Percentiles rank a stretch among this genome's conserved stretches.
Conservation (phyloP, 495 filamentous ascomycete genomes). For the Neurospora sublineolata region DNA sequence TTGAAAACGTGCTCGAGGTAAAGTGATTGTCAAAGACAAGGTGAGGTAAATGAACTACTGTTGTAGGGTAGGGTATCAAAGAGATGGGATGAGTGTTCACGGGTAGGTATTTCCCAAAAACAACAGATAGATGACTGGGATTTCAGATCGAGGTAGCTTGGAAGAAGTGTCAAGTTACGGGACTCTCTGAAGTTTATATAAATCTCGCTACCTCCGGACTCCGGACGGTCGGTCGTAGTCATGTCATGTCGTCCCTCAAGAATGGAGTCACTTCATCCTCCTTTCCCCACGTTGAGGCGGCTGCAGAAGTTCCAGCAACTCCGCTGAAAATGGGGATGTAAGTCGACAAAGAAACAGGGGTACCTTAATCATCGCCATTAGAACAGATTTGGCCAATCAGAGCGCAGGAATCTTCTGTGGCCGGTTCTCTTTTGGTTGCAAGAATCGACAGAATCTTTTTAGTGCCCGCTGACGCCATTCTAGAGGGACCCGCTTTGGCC, state of each 20-base stretch:
- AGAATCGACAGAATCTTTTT: constrained; percentile 2
- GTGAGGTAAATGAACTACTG: neutral
- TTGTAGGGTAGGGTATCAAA: neutral
- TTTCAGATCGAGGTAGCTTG: neutral
- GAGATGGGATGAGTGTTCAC: neutral
- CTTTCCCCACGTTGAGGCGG: neutral
- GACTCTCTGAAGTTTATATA: neutral
- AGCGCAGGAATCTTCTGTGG: neutral
- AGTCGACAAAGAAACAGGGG: neutral
- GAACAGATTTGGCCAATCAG: neutral
- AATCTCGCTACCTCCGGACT: neutral
- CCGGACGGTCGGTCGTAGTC: neutral
- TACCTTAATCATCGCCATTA: neutral
- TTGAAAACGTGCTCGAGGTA: neutral
- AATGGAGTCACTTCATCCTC: neutral
- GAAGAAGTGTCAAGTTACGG: neutral
- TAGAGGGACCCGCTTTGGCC: neutral
- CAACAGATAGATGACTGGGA: neutral
- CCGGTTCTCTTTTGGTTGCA: neutral
- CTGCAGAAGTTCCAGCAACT: neutral
- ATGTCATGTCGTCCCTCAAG: neutral
- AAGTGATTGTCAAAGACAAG: neutral
- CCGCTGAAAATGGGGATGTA: neutral
- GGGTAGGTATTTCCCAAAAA: neutral
- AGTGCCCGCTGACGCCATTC: constrained; percentile 23